Evolutionary conservation across 345 rosid genomes (phyloP).

Genomic region (Odontarrhena argentea): DNA sequence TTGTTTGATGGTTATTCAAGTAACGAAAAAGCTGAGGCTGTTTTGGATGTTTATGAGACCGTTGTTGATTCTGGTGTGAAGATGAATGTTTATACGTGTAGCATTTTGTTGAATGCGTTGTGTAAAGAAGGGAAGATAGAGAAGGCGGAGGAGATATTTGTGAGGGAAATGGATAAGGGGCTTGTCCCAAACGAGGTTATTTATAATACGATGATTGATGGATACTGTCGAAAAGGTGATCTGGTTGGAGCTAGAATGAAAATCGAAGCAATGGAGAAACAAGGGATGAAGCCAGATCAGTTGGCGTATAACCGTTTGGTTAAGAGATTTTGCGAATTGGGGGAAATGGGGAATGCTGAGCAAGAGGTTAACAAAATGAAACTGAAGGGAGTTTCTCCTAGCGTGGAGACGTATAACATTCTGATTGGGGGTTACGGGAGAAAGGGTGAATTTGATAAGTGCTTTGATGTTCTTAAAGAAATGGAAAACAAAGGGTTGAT

Average conservation of each 20-base stretch:
- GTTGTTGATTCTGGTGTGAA: slow-evolving; percentile 46
- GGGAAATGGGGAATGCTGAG: slow-evolving; percentile 64
- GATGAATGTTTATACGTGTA: slow-evolving; percentile 56
- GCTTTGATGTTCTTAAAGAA: slow-evolving; percentile 70
- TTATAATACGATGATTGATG: slow-evolving; percentile 64
- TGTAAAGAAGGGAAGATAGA: slow-evolving; percentile 67
- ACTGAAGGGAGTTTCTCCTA: slow-evolving; percentile 60
- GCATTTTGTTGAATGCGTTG: slow-evolving; percentile 61
- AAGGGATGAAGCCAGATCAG: slow-evolving; percentile 56
- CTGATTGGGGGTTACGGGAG: slow-evolving; percentile 74
- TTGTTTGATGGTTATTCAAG: slow-evolving; percentile 57
- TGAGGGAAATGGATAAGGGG: slow-evolving; percentile 50
- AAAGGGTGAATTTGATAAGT: slow-evolving; percentile 56
- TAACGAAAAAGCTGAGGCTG: slow-evolving; percentile 47
- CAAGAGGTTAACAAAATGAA: slow-evolving; percentile 65
- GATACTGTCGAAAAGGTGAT: slow-evolving; percentile 63
- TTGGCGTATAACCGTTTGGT: slow-evolving; percentile 69
- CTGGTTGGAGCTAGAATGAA: slow-evolving; percentile 50
- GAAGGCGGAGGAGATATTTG: slow-evolving; percentile 64
- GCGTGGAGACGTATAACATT: slow-evolving; percentile 61
- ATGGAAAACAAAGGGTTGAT: slow-evolving; percentile 64
- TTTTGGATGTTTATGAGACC: slow-evolving; percentile 53
- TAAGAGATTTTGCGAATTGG: slow-evolving; percentile 55
- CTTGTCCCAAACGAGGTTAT: slow-evolving; percentile 54
- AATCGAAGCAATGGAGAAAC: slow-evolving; percentile 58